A percentile compares a stretch with the other conserved stretches of the same genome.
Conservation (phyloP, 1,139 yeast species). For the Wickerhamomyces sp. region DNA sequence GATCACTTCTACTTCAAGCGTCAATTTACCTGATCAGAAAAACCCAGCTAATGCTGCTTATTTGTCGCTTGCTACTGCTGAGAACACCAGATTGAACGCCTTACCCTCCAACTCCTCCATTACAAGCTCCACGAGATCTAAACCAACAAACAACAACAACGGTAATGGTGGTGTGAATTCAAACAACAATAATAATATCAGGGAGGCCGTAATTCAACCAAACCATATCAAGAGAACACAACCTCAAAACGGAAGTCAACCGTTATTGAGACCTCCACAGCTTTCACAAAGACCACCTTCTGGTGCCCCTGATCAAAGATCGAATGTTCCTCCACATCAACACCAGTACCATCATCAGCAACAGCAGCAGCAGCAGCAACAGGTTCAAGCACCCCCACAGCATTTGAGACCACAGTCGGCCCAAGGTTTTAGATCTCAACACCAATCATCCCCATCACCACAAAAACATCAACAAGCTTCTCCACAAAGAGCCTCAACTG, state of each 20-base stretch:
- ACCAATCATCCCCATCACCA: background rate
- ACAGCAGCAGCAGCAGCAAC: no score
- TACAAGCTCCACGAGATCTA: constrained; percentile 7
- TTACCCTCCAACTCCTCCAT: constrained; percentile 35
- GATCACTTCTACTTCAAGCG: constrained; percentile 35
- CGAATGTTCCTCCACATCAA: no score
- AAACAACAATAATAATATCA: background rate
- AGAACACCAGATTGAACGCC: constrained; percentile 69
- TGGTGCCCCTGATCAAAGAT: background rate
- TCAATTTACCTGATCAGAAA: constrained; percentile 43
- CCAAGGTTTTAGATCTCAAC: constrained; percentile 8
- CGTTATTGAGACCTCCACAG: constrained; percentile 12
- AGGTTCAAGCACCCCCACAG: background rate
- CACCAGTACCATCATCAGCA: no score
- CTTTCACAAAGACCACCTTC: background rate
- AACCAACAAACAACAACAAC: background rate
- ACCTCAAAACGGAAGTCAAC: constrained; percentile 5
- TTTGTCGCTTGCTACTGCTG: constrained; percentile 67
- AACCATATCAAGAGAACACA: background rate
- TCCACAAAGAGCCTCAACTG: background rate
- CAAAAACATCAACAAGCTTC: background rate
- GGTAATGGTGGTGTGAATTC: background rate
- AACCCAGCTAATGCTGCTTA: constrained; percentile 59
- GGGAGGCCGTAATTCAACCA: no score
- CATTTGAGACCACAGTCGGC: constrained; percentile 15